phyloP scores from a whole-genome alignment of 305 asterid genomes.

The Fraxinus dipetala region DNA sequence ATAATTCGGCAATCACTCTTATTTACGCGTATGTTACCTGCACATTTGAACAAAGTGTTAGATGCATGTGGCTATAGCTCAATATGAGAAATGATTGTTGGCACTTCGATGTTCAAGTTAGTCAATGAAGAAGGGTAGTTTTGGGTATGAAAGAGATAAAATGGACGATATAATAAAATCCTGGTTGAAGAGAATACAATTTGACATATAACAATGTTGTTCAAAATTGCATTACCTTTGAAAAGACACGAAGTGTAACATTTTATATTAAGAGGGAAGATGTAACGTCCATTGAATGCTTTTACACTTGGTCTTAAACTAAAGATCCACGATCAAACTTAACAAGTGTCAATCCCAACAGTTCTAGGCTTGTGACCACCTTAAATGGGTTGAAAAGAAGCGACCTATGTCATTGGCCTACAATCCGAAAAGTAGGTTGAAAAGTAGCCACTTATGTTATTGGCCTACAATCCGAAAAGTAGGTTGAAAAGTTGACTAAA shows the following conservation, averaged over 20 bases:
- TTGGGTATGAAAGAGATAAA: not conserved
- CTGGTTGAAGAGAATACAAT: not conserved
- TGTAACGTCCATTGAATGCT: not conserved
- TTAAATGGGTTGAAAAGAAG: not conserved
- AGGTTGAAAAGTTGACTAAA: not conserved
- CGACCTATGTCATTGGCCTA: no score
- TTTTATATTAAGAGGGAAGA: not conserved
- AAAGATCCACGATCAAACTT: not conserved
- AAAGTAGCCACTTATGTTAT: no score
- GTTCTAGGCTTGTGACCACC: not conserved
- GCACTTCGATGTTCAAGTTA: not conserved
- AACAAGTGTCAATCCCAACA: not conserved
- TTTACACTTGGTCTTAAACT: not conserved
- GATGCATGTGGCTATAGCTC: not conserved
- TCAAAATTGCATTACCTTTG: not conserved
- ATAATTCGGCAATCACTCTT: not conserved
- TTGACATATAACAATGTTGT: not conserved
- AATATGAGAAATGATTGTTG: not conserved
- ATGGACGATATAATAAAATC: not conserved
- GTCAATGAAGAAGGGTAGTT: not conserved
- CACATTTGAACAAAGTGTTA: not conserved
- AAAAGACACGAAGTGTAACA: not conserved
- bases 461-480: no score
- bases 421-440: no score
- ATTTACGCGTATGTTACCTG: not conserved